Conservation (phyloP, 1,284 basidiomycete genomes). For the Boletus semigastroideus region DNA sequence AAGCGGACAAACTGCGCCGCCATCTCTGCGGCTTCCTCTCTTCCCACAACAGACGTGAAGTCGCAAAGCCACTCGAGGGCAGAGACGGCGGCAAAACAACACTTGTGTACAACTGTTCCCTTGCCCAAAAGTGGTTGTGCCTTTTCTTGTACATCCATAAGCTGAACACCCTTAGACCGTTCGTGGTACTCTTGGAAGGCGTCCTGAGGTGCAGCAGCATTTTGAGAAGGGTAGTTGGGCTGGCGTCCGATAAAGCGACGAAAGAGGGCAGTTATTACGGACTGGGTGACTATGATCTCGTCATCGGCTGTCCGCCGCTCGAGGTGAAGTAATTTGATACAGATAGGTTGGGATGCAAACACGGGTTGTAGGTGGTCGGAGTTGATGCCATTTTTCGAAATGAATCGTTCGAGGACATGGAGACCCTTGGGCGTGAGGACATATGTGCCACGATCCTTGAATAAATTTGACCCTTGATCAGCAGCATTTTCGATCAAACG, state of each 20-base stretch:
- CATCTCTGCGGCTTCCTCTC: slow-evolving; percentile 97
- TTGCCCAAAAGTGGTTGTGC: slow-evolving; percentile 51
- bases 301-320: slow-evolving; percentile 92
- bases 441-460: slow-evolving; percentile 98
- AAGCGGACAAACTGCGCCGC: slow-evolving; percentile 97
- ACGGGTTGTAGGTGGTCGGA: slow-evolving; percentile 90
- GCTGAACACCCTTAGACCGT: slow-evolving; percentile 72
- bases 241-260: slow-evolving; percentile 88
- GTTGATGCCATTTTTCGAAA: slow-evolving; percentile 98
- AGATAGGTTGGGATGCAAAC: slow-evolving; percentile 93
- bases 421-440: slow-evolving; percentile 96
- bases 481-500: slow-evolving; percentile 96
- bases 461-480: slow-evolving; percentile 82
- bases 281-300: slow-evolving; percentile 94
- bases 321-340: slow-evolving; percentile 96
- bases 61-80: slow-evolving; percentile 98
- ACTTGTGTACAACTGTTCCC: slow-evolving; percentile 54
- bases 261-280: slow-evolving; percentile 94
- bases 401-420: slow-evolving; percentile 98
- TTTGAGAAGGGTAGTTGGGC: slow-evolving; percentile 70
- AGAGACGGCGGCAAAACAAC: slow-evolving; percentile 83
- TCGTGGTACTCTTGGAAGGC: slow-evolving; percentile 76
- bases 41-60: slow-evolving; percentile 93
- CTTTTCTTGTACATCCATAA: slow-evolving; percentile 68
- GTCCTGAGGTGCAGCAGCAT: slow-evolving; percentile 51